Percentiles rank a stretch among this genome's conserved stretches.
These are phyloP conservation scores for Protea cynaroides DNA, from an alignment of 164 flowering plant genomes.

Conservation along the genomic window DNA sequence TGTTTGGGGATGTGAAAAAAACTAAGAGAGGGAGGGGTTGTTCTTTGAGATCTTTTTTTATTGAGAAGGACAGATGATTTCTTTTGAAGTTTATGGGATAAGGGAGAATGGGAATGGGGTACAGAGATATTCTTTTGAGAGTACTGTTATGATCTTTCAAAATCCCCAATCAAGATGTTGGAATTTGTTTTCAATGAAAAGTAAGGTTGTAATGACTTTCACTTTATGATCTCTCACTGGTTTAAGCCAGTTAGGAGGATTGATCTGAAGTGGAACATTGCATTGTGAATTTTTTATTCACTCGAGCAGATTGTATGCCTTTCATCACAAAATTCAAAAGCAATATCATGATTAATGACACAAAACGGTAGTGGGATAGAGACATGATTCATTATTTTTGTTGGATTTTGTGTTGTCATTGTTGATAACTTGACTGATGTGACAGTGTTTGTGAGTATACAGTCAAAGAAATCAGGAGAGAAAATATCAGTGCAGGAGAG, in stretches of 20 bases:
- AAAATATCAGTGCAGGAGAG: too few relatives aligned
- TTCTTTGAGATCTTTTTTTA: constrained; percentile 2
- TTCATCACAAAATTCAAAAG: constrained; percentile 10
- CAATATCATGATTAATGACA: background rate
- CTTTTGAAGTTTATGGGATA: background rate
- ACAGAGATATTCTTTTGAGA: background rate
- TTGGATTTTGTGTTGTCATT: too few relatives aligned
- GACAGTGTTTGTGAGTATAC: too few relatives aligned
- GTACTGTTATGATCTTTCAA: constrained; percentile 1
- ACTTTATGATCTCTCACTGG: background rate
- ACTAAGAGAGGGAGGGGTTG: background rate
- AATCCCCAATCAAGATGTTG: constrained; percentile 3
- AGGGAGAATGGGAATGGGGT: background rate
- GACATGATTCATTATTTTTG: too few relatives aligned
- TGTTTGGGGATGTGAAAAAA: background rate
- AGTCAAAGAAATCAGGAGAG: too few relatives aligned
- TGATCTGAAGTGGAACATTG: too few relatives aligned
- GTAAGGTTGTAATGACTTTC: background rate
- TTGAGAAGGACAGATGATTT: constrained; percentile 3
- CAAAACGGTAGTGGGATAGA: too few relatives aligned
- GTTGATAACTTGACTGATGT: too few relatives aligned
- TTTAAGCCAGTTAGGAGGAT: too few relatives aligned
- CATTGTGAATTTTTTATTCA: background rate
- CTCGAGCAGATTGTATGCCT: background rate
- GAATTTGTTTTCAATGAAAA: constrained; percentile 6